These are phyloP conservation scores for Irpex sp. DNA, from an alignment of 1,284 basidiomycete genomes.

Conservation along the genomic window DNA sequence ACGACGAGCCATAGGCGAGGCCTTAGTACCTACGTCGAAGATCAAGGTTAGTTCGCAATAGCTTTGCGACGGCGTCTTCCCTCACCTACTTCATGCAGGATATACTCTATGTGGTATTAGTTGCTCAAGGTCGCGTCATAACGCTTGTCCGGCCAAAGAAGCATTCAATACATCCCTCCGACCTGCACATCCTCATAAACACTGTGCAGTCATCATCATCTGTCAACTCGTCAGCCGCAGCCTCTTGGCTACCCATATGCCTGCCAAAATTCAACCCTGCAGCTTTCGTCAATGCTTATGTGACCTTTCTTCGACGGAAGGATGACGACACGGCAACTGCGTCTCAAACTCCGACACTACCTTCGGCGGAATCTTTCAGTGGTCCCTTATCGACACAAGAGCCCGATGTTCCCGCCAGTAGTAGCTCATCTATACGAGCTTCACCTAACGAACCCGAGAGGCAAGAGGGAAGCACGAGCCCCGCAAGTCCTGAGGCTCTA, in stretches of 20 bases:
- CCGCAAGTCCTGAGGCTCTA: neutral
- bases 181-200: slow-evolving; percentile 86
- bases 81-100: slow-evolving; percentile 46
- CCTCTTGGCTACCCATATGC: slow-evolving; percentile 94
- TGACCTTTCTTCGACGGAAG: slow-evolving; percentile 60
- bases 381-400: neutral
- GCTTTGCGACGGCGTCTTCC: neutral
- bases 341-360: neutral
- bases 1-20: slow-evolving; percentile 71
- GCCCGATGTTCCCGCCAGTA: neutral
- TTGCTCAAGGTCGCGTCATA: slow-evolving; percentile 78
- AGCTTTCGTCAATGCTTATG: slow-evolving; percentile 92
- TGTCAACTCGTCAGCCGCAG: slow-evolving; percentile 67
- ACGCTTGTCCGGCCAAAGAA: slow-evolving; percentile 88
- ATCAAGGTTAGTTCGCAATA: slow-evolving; percentile 55
- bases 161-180: slow-evolving; percentile 95
- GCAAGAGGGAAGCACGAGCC: neutral
- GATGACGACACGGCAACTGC: neutral
- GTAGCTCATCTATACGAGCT: neutral
- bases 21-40: slow-evolving; percentile 74
- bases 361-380: neutral
- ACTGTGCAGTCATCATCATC: slow-evolving; percentile 71
- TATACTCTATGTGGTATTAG: slow-evolving; percentile 85
- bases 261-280: slow-evolving; percentile 91
- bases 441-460: neutral